Base-by-base conservation (phyloP, 129 eudicot genomes). In the Flaveria ramosissima region DNA sequence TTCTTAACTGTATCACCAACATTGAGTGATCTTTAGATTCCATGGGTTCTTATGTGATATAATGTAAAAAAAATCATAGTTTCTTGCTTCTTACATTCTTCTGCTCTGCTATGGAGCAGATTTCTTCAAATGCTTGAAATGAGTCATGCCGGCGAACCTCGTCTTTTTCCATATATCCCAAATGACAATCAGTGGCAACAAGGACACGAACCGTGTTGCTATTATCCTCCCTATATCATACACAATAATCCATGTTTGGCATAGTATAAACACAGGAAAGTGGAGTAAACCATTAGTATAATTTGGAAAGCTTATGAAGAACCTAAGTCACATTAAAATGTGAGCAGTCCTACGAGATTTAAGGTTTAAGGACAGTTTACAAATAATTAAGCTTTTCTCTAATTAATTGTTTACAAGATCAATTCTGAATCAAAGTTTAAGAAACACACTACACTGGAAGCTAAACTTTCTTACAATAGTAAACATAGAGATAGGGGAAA, bases 151-250 rank as follows among this genome's bases (percentile, higher is more conserved):
- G 81, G 1, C 99, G 88, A 70, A 95, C 85, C 82, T 95, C 99
- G 56, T 95, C 97, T 78, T 91, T 95, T 84, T 95, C 97, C 97
- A 95, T 89, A 77, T 95, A 95, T 15, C 99, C 99, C 67, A 95
- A 81, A 75, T 95, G 99, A 77, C 99, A 95, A 74, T 95, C 99
- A 12, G 99, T 95, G 13, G 99, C 99, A 48, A 95, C 84, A 68
- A 95, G 96, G 64, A 94, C 73, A 16, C 99, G 93, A 56, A 94
- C 84, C 51, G 96, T 86, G 77, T 84, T 73, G 72, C 90, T 84
- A 10, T 14, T 24, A 63, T 94, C 99, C 60, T 94, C 97, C 89
- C 99, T 94, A 6, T 36, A 36, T 82, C 70, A 72, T 59, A 64
- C 64, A 56, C 11, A 26, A 61, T 47, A 36, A 14, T 11, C 17